phyloP scores from a whole-genome alignment of 2,329 filamentous ascomycete species.

The Cytospora leucostoma region DNA sequence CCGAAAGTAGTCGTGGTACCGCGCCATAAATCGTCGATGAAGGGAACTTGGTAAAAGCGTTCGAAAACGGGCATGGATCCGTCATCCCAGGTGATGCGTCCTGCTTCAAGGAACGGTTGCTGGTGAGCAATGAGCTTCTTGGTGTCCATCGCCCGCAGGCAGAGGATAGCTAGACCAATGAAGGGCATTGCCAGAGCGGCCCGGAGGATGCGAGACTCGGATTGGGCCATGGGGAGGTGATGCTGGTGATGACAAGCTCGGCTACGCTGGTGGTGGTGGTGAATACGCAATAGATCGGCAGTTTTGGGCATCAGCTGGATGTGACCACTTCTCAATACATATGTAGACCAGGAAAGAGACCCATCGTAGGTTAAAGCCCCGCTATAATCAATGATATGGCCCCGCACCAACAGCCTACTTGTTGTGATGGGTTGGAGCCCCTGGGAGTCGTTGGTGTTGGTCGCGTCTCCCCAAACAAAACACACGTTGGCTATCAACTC shows the following conservation, averaged over 20 bases:
- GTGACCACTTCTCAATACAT: background rate
- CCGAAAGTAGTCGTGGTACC: slow-evolving; percentile 29
- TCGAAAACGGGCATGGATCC: slow-evolving; percentile 28
- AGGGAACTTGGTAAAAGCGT: slow-evolving; percentile 27
- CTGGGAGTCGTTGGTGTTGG: too few relatives aligned
- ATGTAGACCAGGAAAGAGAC: background rate
- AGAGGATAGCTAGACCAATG: background rate
- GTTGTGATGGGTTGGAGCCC: too few relatives aligned
- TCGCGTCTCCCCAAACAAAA: background rate
- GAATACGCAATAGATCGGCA: background rate
- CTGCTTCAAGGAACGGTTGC: background rate
- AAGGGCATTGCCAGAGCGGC: slow-evolving; percentile 3
- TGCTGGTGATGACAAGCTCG: background rate
- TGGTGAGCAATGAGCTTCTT: slow-evolving; percentile 2
- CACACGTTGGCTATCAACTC: background rate
- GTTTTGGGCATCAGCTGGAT: background rate
- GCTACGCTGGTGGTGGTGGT: background rate
- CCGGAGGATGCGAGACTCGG: background rate
- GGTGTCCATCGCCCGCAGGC: background rate
- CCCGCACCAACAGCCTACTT: too few relatives aligned
- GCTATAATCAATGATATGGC: background rate
- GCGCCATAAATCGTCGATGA: slow-evolving; percentile 30
- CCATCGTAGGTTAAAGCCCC: background rate
- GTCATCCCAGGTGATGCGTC: slow-evolving; percentile 29
- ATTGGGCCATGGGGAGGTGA: background rate